These are phyloP conservation scores for Neophaeococcomyces aloes DNA, from an alignment of 2,329 filamentous ascomycete genomes.

Conservation along the genomic window DNA sequence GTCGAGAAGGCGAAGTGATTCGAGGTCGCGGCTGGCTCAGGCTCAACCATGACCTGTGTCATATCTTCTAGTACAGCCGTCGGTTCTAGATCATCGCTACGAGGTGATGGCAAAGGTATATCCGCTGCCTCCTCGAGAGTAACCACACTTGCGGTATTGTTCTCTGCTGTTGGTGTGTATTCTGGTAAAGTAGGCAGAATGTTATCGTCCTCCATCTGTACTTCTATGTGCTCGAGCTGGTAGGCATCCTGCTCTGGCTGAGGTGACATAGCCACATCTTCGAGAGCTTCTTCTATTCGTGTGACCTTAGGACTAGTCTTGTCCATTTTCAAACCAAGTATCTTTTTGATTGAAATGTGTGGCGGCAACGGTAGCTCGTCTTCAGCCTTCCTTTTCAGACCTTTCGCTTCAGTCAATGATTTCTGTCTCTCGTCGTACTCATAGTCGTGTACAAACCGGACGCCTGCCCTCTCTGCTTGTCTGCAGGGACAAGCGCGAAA, in stretches of 20 bases:
- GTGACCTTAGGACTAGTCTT: background rate
- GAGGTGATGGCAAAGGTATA: slow-evolving; percentile 17
- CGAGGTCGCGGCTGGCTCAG: slow-evolving; percentile 9
- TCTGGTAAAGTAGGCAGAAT: background rate
- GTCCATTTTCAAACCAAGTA: background rate
- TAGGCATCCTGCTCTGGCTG: background rate
- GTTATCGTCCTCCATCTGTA: background rate
- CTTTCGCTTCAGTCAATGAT: slow-evolving; percentile 16
- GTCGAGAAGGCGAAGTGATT: slow-evolving; percentile 20
- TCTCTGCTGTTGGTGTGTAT: background rate
- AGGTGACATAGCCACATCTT: no score
- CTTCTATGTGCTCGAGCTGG: background rate
- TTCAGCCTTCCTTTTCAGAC: slow-evolving; percentile 8
- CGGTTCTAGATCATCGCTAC: slow-evolving; percentile 15
- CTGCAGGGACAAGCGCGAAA: slow-evolving; percentile 40
- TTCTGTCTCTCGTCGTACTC: slow-evolving; percentile 23
- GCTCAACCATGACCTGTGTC: slow-evolving; percentile 21
- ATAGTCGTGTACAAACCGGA: slow-evolving; percentile 31
- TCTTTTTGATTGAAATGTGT: slow-evolving; percentile 6
- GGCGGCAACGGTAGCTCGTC: slow-evolving; percentile 6
- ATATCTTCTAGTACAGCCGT: slow-evolving; percentile 21
- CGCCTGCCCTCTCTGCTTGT: slow-evolving; percentile 33
- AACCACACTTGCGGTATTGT: slow-evolving; percentile 3
- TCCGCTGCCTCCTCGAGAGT: slow-evolving; percentile 15
- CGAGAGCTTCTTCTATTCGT: background rate